Percentiles rank a stretch among this genome's conserved stretches.
phyloP scores from a whole-genome alignment of 768 basidiomycete species.

The Gloeophyllum trabeum region DNA sequence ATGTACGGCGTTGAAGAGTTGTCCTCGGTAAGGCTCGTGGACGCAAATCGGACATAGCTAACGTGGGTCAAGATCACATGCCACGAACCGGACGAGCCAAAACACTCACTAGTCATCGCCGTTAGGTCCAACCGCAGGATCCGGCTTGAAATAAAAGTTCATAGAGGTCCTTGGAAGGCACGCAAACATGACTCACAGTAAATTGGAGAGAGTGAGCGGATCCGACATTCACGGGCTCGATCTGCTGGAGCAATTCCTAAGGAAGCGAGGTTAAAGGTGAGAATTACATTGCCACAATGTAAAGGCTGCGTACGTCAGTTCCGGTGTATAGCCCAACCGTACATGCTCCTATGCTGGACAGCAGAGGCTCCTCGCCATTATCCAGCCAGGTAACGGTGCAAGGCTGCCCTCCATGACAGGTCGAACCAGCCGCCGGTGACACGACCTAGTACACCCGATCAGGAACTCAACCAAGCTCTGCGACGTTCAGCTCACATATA shows the following conservation, averaged over 20 bases:
- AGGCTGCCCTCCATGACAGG: constrained; percentile 40
- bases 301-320: constrained; percentile 27
- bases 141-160: constrained; percentile 27
- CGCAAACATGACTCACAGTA: constrained; percentile 28
- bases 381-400: constrained; percentile 56
- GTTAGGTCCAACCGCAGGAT: constrained; percentile 42
- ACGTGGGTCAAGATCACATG: constrained; percentile 4
- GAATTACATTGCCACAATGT: neutral
- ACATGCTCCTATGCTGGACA: constrained; percentile 38
- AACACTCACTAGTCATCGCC: constrained; percentile 44
- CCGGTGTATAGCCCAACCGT: constrained; percentile 50
- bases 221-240: constrained; percentile 45
- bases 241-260: constrained; percentile 47
- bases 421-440: constrained; percentile 27
- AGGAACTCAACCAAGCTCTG: too few species aligned
- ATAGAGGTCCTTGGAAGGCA: neutral
- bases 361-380: constrained; percentile 40
- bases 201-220: constrained; percentile 35
- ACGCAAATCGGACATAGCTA: constrained; percentile 54
- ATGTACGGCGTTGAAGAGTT: constrained; percentile 22
- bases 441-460: too few species aligned
- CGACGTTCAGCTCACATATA: too few species aligned
- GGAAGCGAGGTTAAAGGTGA: neutral
- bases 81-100: neutral
- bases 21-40: constrained; percentile 20